A percentile compares a stretch with the other conserved stretches of the same genome.
Evolutionary conservation across 768 basidiomycete genomes (phyloP).

Genomic region (Cystobasidium tubakii): DNA sequence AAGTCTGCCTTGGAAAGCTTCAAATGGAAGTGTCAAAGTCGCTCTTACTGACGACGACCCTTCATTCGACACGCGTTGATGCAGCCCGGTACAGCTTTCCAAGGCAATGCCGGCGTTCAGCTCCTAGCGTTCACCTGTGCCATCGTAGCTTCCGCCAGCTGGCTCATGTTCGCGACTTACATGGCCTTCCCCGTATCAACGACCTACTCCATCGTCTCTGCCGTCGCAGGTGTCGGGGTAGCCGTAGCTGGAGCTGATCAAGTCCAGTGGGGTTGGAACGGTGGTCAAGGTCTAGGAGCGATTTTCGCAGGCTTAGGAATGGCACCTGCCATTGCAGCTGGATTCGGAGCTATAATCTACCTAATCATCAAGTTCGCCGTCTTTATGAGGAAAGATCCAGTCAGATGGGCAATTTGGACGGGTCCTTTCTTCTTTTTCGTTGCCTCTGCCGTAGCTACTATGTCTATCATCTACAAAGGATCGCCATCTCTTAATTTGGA

Average conservation of each 20-base stretch:
- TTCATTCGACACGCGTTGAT: too few species aligned
- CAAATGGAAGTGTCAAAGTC: too few species aligned
- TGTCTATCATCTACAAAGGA: slow-evolving; percentile 50
- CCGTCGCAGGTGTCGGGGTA: slow-evolving; percentile 53
- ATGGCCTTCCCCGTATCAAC: slow-evolving; percentile 52
- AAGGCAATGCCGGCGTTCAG: slow-evolving; percentile 50
- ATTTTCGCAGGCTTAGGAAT: slow-evolving; percentile 50
- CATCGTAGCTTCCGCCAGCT: slow-evolving; percentile 47
- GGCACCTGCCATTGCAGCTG: slow-evolving; percentile 44
- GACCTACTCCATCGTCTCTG: slow-evolving; percentile 53
- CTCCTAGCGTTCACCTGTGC: slow-evolving; percentile 52
- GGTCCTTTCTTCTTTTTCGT: slow-evolving; percentile 45
- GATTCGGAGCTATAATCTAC: slow-evolving; percentile 50
- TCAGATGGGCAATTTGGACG: slow-evolving; percentile 47
- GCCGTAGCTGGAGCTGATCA: slow-evolving; percentile 47
- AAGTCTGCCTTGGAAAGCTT: too few species aligned
- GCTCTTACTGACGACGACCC: too few species aligned
- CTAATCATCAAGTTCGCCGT: slow-evolving; percentile 50
- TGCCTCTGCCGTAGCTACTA: slow-evolving; percentile 48
- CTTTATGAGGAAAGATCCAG: slow-evolving; percentile 48
- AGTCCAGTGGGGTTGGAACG: slow-evolving; percentile 54
- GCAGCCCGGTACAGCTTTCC: slow-evolving; percentile 46
- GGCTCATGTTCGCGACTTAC: slow-evolving; percentile 49
- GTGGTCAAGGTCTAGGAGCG: slow-evolving; percentile 49
- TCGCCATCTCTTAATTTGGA: slow-evolving; percentile 50